These are phyloP conservation scores for Astrephomene gubernaculifera DNA, from an alignment of 139 green algal species.

Conservation along the genomic window DNA sequence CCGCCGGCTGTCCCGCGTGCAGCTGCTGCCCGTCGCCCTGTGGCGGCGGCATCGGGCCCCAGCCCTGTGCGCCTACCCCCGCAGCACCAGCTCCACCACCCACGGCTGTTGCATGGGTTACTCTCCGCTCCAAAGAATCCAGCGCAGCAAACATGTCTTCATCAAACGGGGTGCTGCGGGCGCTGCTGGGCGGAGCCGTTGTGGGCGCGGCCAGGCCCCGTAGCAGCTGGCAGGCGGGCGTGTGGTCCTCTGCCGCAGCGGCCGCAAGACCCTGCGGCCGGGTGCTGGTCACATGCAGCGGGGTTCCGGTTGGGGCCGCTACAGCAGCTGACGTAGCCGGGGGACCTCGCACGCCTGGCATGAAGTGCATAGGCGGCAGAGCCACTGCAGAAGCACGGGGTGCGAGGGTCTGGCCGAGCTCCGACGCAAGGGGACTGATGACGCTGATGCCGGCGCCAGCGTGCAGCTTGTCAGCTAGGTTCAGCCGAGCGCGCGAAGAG, in stretches of 20 bases:
- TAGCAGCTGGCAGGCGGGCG: background rate
- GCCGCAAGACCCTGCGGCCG: background rate
- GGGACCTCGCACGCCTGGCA: background rate
- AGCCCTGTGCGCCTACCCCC: background rate
- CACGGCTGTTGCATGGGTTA: background rate
- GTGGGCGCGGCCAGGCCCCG: background rate
- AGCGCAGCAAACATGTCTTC: constrained; percentile 38
- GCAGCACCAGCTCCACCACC: background rate
- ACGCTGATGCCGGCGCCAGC: background rate
- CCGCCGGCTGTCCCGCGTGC: background rate
- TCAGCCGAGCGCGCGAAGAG: background rate
- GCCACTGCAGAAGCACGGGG: constrained; percentile 4
- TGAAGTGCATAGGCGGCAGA: background rate
- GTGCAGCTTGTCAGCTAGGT: background rate
- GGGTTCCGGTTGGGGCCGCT: background rate
- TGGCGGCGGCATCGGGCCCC: background rate
- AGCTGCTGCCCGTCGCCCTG: background rate
- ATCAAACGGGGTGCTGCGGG: constrained; percentile 28
- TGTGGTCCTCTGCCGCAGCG: background rate
- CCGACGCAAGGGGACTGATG: background rate
- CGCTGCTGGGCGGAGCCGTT: constrained; percentile 9
- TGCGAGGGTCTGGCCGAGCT: background rate
- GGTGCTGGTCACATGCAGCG: too few species aligned
- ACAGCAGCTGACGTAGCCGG: background rate
- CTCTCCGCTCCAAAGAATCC: constrained; percentile 31